Evolutionary conservation across 305 asterid genomes (phyloP).

Genomic region (Euphrasia arctica): DNA sequence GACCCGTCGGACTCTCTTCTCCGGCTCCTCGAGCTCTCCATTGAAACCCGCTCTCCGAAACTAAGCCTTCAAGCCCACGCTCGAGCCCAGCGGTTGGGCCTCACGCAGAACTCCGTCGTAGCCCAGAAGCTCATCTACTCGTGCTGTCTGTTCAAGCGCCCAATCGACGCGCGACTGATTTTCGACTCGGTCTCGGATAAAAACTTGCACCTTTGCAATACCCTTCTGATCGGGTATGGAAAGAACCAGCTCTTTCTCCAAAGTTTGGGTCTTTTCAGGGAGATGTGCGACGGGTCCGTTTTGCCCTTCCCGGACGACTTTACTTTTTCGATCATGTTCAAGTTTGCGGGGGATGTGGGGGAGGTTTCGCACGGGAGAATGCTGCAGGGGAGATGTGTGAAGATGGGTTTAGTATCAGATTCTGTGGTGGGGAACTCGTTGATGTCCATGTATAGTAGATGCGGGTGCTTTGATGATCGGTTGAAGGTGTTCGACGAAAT

Average conservation of each 20-base stretch:
- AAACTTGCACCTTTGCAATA: slow-evolving; percentile 50
- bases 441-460: slow-evolving; percentile 51
- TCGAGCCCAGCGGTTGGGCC: slow-evolving; percentile 44
- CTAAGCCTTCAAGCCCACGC: slow-evolving; percentile 47
- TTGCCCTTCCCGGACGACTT: slow-evolving; percentile 53
- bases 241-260: slow-evolving; percentile 31
- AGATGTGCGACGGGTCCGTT: slow-evolving; percentile 33
- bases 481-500: slow-evolving; percentile 64
- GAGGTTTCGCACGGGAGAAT: slow-evolving; percentile 39
- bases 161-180: slow-evolving; percentile 36
- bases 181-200: slow-evolving; percentile 41
- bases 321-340: slow-evolving; percentile 50
- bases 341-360: slow-evolving; percentile 41
- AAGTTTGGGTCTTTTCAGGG: slow-evolving; percentile 50
- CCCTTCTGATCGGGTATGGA: slow-evolving; percentile 57
- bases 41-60: slow-evolving; percentile 37
- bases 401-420: slow-evolving; percentile 47
- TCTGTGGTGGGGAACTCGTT: slow-evolving; percentile 60
- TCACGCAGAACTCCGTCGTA: slow-evolving; percentile 43
- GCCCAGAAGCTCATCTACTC: slow-evolving; percentile 64
- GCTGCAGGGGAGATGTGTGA: slow-evolving; percentile 46
- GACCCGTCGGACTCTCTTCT: slow-evolving; percentile 37
- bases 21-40: slow-evolving; percentile 39
- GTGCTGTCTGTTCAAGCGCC: slow-evolving; percentile 38
- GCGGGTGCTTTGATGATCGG: slow-evolving; percentile 38